Evolutionary conservation across 2,329 filamentous ascomycete species (phyloP).

Genomic region (Furcasterigmium furcatum): DNA sequence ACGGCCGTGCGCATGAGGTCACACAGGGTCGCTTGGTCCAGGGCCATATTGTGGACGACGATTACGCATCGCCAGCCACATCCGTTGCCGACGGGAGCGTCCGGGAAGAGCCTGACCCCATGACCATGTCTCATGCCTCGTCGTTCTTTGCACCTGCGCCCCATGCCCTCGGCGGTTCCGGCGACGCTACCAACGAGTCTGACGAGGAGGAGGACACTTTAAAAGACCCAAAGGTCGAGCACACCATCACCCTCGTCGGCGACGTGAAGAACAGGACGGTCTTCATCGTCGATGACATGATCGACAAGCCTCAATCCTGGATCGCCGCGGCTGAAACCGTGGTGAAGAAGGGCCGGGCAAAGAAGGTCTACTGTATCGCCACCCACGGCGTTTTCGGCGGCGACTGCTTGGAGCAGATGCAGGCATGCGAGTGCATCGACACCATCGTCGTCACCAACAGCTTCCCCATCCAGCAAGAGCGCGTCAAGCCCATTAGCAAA

Average conservation of each 20-base stretch:
- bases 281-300: slow-evolving; percentile 98
- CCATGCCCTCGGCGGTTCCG: slow-evolving; percentile 76
- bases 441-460: slow-evolving; percentile 95
- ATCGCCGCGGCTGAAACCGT: slow-evolving; percentile 96
- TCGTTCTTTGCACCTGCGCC: slow-evolving; percentile 71
- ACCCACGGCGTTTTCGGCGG: slow-evolving; percentile 93
- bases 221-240: slow-evolving; percentile 76
- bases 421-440: slow-evolving; percentile 90
- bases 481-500: slow-evolving; percentile 71
- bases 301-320: slow-evolving; percentile 96
- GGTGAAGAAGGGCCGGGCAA: slow-evolving; percentile 86
- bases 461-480: slow-evolving; percentile 81
- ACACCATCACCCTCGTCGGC: slow-evolving; percentile 96
- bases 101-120: slow-evolving; percentile 68
- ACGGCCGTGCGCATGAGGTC: slow-evolving; percentile 82
- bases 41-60: slow-evolving; percentile 92
- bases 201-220: slow-evolving; percentile 94
- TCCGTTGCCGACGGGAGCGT: slow-evolving; percentile 66
- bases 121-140: slow-evolving; percentile 77
- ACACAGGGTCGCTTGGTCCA: slow-evolving; percentile 89
- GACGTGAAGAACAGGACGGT: slow-evolving; percentile 86
- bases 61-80: slow-evolving; percentile 75
- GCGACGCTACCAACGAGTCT: slow-evolving; percentile 76
- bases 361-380: slow-evolving; percentile 95
- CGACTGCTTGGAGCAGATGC: slow-evolving; percentile 84